Conservation (phyloP, 768 basidiomycete genomes). For the Dendrothele bispora region DNA sequence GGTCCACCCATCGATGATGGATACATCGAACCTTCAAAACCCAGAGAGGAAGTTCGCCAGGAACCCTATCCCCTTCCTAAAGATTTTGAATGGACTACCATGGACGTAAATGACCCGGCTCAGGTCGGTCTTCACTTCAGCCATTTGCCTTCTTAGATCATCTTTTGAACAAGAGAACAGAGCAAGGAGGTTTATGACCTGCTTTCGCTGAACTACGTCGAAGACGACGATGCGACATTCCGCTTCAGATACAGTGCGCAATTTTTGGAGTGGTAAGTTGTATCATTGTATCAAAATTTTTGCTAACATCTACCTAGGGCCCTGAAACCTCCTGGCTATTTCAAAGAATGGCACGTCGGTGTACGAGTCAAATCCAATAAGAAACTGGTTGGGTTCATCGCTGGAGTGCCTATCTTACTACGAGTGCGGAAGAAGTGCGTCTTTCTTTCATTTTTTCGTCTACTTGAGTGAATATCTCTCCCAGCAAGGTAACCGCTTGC, state of each 20-base stretch:
- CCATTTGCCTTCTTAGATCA: conserved; percentile 5
- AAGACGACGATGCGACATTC: conserved; percentile 95
- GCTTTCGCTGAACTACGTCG: conserved; percentile 91
- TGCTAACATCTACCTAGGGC: conserved; percentile 57
- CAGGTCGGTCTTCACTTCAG: conserved; percentile 52
- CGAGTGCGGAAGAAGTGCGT: conserved; percentile 84
- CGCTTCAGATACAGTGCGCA: conserved; percentile 95
- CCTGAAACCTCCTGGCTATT: conserved; percentile 89
- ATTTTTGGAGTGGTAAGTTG: conserved; percentile 81
- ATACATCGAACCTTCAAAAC: conserved; percentile 81
- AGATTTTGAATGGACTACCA: conserved; percentile 87
- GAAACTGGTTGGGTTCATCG: conserved; percentile 96
- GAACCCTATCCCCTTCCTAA: conserved; percentile 87
- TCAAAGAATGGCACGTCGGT: conserved; percentile 94
- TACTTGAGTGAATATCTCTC: conserved; percentile 8
- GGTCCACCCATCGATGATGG: conserved; percentile 73
- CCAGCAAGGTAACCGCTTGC: conserved; percentile 66
- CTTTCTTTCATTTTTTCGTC: not conserved
- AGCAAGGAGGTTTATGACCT: conserved; percentile 90
- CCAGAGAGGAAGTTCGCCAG: conserved; percentile 77
- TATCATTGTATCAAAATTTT: not conserved
- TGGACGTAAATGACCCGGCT: conserved; percentile 75
- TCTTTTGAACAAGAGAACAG: conserved; percentile 47
- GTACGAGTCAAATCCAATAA: conserved; percentile 88
- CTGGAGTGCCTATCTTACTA: conserved; percentile 84